These are phyloP conservation scores for Pholiota adiposa DNA, from an alignment of 1,284 basidiomycete species.

Conservation along the genomic window DNA sequence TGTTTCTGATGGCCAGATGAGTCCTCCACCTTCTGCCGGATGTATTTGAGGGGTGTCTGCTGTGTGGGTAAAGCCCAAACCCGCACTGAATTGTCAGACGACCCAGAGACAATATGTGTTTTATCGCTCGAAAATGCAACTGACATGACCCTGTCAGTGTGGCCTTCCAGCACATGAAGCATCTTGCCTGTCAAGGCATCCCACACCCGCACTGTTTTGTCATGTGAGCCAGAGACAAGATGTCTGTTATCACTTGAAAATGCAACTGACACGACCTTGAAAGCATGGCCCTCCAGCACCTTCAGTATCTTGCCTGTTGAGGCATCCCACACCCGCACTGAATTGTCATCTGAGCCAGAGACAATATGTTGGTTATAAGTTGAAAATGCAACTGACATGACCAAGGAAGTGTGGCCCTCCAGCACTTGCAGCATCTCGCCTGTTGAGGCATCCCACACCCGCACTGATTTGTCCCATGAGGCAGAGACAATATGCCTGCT, in stretches of 20 bases:
- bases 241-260: conserved; percentile 10
- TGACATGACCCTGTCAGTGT: conserved; percentile 9
- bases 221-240: conserved; percentile 14
- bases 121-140: conserved; percentile 14
- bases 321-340: not conserved
- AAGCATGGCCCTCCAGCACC: conserved; percentile 12
- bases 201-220: conserved; percentile 6
- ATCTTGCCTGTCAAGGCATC: not conserved
- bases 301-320: not conserved
- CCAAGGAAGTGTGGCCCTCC: conserved; percentile 9
- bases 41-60: too few relatives aligned
- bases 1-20: too few relatives aligned
- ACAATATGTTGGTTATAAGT: conserved; percentile 7
- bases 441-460: not conserved
- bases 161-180: conserved; percentile 10
- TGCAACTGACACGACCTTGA: conserved; percentile 7
- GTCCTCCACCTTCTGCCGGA: too few relatives aligned
- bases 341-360: too few relatives aligned
- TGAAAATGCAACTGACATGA: conserved; percentile 16
- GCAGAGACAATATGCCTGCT: conserved; percentile 1
- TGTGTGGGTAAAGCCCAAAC: not conserved
- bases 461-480: not conserved
- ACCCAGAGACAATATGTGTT: conserved; percentile 12
- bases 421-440: conserved; percentile 4
- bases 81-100: conserved; percentile 8